phyloP scores from a whole-genome alignment of 2,329 filamentous ascomycete species.

The Exophiala calicioides region DNA sequence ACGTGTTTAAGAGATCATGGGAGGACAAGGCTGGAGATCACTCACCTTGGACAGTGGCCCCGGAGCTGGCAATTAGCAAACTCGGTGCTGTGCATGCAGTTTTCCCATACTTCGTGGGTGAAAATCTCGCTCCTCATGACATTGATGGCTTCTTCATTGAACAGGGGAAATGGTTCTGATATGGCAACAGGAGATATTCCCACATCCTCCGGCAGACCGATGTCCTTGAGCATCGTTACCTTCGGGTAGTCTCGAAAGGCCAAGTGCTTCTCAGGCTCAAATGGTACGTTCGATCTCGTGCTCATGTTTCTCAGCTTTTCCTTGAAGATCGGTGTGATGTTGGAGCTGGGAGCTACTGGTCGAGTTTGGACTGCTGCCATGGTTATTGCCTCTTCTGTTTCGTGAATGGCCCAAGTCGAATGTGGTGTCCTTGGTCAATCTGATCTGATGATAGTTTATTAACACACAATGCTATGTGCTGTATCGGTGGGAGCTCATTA shows the following conservation, averaged over 20 bases:
- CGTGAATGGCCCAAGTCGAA: too few species aligned
- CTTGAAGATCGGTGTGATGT: too few species aligned
- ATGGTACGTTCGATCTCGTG: slow-evolving; percentile 32
- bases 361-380: too few species aligned
- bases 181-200: slow-evolving; percentile 63
- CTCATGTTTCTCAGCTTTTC: too few species aligned
- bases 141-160: slow-evolving; percentile 59
- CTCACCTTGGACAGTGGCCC: slow-evolving; percentile 56
- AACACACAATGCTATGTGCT: too few species aligned
- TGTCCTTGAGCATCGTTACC: slow-evolving; percentile 60
- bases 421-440: too few species aligned
- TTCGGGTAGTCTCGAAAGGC: slow-evolving; percentile 50
- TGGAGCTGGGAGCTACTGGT: too few species aligned
- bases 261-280: slow-evolving; percentile 57
- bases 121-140: slow-evolving; percentile 62
- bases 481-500: too few species aligned
- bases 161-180: slow-evolving; percentile 63
- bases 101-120: slow-evolving; percentile 53
- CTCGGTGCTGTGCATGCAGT: slow-evolving; percentile 58
- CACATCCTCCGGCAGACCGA: slow-evolving; percentile 54
- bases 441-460: too few species aligned
- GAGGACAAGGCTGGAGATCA: slow-evolving; percentile 11
- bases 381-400: too few species aligned
- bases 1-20: background rate
- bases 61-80: slow-evolving; percentile 53